phyloP scores from a whole-genome alignment of 225 moss, liverwort and hornwort genomes.

The Asterella californica region DNA sequence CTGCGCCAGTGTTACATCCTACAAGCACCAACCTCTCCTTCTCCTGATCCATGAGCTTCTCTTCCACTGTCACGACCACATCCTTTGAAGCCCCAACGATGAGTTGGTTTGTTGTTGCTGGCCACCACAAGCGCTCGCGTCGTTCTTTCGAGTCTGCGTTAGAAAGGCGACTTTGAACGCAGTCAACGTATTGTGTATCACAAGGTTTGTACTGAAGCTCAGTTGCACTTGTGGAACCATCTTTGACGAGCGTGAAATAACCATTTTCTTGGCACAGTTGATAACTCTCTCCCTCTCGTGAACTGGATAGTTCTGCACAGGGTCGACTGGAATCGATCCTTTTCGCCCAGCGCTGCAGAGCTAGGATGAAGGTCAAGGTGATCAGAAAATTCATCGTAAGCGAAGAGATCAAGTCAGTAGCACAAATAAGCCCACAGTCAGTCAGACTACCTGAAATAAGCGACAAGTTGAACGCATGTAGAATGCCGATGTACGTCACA shows the following conservation, averaged over 20 bases:
- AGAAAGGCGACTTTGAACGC: neutral
- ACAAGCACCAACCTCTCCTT: neutral
- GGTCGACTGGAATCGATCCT: neutral
- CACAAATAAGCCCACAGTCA: too few species aligned
- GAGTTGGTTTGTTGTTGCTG: neutral
- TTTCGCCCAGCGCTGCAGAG: neutral
- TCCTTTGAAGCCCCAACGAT: too few species aligned
- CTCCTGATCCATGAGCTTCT: neutral
- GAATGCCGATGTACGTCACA: neutral
- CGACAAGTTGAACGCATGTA: too few species aligned
- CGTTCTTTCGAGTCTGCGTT: too few species aligned
- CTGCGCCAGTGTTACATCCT: neutral
- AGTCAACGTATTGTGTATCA: neutral
- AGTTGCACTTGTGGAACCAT: neutral
- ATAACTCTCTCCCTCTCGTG: slow-evolving; percentile 7
- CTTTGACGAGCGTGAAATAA: slow-evolving; percentile 17
- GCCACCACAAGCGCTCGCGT: neutral
- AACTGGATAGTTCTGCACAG: neutral
- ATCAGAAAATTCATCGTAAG: neutral
- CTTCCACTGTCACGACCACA: slow-evolving; percentile 4
- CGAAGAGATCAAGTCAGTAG: neutral
- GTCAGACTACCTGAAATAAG: too few species aligned
- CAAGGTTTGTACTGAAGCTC: neutral
- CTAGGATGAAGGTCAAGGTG: neutral
- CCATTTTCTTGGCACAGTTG: slow-evolving; percentile 6